A percentile compares a stretch with the other conserved stretches of the same genome.
Evolutionary conservation across 495 filamentous ascomycete genomes (phyloP).

Genomic region (Xylaria longipes): DNA sequence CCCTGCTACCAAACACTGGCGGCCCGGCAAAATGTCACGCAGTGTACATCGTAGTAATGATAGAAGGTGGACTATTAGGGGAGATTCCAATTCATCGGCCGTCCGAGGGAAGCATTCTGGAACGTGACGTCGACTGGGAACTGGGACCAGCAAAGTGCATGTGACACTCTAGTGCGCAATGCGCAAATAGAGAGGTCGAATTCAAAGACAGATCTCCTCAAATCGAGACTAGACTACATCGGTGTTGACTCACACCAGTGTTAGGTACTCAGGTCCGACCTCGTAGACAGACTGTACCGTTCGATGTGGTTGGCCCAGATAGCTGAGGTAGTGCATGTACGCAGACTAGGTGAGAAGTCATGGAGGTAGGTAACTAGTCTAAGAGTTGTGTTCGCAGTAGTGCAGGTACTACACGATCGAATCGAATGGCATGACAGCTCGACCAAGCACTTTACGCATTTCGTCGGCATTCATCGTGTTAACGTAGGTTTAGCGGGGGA

Average conservation of each 20-base stretch:
- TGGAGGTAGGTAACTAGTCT: too few species aligned
- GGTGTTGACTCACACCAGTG: slow-evolving; percentile 23
- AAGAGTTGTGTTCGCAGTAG: slow-evolving; percentile 11
- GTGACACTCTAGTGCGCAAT: not conserved
- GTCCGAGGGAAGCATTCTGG: not conserved
- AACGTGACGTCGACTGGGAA: not conserved
- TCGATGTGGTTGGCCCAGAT: not conserved
- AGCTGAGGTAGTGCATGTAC: not conserved
- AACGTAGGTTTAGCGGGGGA: slow-evolving; percentile 10
- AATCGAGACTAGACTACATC: slow-evolving; percentile 1
- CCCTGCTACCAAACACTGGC: slow-evolving; percentile 7
- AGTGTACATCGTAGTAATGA: slow-evolving; percentile 17
- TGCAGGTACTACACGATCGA: slow-evolving; percentile 1
- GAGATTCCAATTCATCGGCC: slow-evolving; percentile 15
- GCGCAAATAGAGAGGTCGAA: slow-evolving; percentile 11
- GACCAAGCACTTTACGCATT: not conserved
- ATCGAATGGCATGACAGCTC: slow-evolving; percentile 1
- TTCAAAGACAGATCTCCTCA: slow-evolving; percentile 12
- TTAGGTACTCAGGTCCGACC: not conserved
- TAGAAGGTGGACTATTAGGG: slow-evolving; percentile 14
- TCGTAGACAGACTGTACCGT: not conserved
- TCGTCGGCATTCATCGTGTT: not conserved
- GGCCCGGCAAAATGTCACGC: slow-evolving; percentile 14
- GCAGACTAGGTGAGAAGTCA: not conserved
- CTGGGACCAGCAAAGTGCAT: not conserved